These are phyloP conservation scores for Jackrogersella multiformis DNA, from an alignment of 495 filamentous ascomycete genomes.

Conservation along the genomic window DNA sequence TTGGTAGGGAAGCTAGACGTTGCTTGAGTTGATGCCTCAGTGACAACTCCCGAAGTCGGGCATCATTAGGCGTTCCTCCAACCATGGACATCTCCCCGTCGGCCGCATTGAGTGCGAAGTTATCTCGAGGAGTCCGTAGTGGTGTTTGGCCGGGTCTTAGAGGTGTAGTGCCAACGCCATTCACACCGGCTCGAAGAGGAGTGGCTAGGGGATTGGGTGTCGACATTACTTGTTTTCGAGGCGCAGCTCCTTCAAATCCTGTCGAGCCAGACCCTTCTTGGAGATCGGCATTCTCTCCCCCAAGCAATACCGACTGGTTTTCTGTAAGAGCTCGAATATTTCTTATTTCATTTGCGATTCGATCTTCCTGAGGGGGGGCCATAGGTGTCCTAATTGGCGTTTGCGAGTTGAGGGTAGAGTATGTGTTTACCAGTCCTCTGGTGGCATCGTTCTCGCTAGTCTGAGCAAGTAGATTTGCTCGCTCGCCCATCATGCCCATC, in stretches of 20 bases:
- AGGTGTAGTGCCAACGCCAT: constrained; percentile 78
- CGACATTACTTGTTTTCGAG: constrained; percentile 78
- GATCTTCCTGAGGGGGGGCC: constrained; percentile 90
- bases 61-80: constrained; percentile 80
- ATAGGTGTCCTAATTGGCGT: constrained; percentile 92
- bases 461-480: constrained; percentile 77
- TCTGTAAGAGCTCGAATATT: constrained; percentile 94
- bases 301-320: constrained; percentile 93
- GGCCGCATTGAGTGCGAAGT: constrained; percentile 81
- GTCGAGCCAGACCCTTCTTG: constrained; percentile 83
- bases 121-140: constrained; percentile 89
- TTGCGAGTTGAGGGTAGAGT: constrained; percentile 78
- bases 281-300: constrained; percentile 91
- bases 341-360: constrained; percentile 93
- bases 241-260: constrained; percentile 86
- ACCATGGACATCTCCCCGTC: constrained; percentile 72
- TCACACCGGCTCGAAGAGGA: constrained; percentile 76
- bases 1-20: constrained; percentile 84
- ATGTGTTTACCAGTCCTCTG: constrained; percentile 84
- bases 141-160: constrained; percentile 81
- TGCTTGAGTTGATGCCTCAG: constrained; percentile 73
- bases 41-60: constrained; percentile 76
- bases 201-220: constrained; percentile 97
- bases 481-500: constrained; percentile 94
- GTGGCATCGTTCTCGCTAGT: constrained; percentile 87